Base-by-base conservation (phyloP, 2,329 filamentous ascomycete genomes). In the Pseudopyrenochaeta lycopersici region DNA sequence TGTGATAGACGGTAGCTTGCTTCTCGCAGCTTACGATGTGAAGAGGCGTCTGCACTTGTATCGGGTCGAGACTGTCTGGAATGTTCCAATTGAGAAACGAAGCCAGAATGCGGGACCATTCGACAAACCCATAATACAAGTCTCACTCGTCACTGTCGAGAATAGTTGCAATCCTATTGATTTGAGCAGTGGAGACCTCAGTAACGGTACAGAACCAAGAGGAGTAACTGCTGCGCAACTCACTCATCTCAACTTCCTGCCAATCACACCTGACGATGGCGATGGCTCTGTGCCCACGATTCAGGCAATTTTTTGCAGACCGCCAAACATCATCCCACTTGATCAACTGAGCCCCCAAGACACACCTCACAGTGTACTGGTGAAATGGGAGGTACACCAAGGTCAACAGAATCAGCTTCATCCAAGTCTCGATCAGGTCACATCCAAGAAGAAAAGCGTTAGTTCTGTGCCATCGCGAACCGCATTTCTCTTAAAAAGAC, bases 381-480 rank as follows among this genome's bases (percentile, higher is more conserved):
- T 92, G 58, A 85, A 90, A 57, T 98, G 94, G 94, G 89, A 95
- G 63, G 73, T 94, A 9, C 82, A 84, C 29, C 86, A 90, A 29
- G 82, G 85, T 42, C 77, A 83, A n/a, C 86, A 89, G 58, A 81
- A 67, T 27, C 64, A 78, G 9, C 78, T 96, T 7, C 90, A 95
- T 69, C 78, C 88, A 1, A 89, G 89, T 11, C 94, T 96, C 71
- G 89, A 92, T 61, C 89, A 93, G 63, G 81, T 95, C 21, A 85
- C 87, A 7, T 82, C 83, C 38, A 85, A 89, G 63, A 86, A 86
- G 66, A 86, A 85, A 67, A 85, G 81, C 54, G 73, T 75, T 41
- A 68, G 78, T 60, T 73, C 70, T 23, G 66, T 70, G 31, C 56
- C 55, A 40, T 55, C 66, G 17, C 66, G 68, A 31, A 73, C 73